Conservation (phyloP, 257 asterid species). For the Solanum raphanifolium region DNA sequence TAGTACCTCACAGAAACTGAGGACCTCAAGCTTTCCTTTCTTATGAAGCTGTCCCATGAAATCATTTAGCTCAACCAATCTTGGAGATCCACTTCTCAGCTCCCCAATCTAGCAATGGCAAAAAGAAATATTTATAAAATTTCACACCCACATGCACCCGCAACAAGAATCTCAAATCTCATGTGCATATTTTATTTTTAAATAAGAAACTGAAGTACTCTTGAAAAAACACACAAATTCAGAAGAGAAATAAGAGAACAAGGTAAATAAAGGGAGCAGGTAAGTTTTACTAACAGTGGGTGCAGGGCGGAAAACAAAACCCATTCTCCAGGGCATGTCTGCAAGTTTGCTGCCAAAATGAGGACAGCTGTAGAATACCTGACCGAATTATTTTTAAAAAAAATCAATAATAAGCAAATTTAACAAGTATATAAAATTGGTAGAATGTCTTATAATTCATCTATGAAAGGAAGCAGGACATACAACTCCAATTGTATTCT, state of each 20-base stretch:
- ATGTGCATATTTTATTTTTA: conserved; percentile 1
- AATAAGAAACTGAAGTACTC: neutral
- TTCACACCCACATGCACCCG: neutral
- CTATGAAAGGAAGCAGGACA: conserved; percentile 13
- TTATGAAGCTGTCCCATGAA: conserved; percentile 63
- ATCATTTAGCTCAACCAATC: conserved; percentile 83
- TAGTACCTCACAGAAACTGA: conserved; percentile 88
- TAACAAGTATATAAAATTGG: neutral
- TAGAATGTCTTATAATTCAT: neutral
- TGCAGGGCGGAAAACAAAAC: conserved; percentile 97
- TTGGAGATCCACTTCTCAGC: conserved; percentile 96
- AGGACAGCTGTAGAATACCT: conserved; percentile 98
- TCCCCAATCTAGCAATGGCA: conserved; percentile 74
- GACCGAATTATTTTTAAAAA: conserved; percentile 2
- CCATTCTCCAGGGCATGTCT: conserved; percentile 99
- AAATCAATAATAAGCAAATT: neutral
- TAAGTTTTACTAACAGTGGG: conserved; percentile 60
- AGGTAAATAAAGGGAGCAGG: neutral
- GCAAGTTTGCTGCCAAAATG: conserved; percentile 99
- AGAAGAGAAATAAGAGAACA: neutral
- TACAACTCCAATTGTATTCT: conserved; percentile 86
- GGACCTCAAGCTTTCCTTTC: conserved; percentile 76
- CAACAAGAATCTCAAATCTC: neutral
- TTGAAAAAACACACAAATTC: neutral
- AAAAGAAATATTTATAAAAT: neutral